Evolutionary conservation across 2,329 filamentous ascomycete genomes (phyloP).

Genomic region (Fusarium camptoceras): DNA sequence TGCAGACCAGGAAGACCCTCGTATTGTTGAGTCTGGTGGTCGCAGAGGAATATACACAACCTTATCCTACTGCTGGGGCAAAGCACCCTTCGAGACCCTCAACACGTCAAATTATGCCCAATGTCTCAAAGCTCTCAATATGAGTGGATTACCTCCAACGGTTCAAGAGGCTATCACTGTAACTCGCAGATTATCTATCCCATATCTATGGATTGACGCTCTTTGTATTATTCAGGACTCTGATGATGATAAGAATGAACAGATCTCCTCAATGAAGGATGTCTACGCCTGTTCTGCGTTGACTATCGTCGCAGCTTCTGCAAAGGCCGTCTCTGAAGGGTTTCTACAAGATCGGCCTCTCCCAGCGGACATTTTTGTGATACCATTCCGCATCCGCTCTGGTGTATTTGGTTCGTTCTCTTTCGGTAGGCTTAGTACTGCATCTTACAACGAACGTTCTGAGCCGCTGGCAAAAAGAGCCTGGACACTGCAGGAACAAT

Average conservation of each 20-base stretch:
- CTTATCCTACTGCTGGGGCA: not conserved
- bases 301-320: not conserved
- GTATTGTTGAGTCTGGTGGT: not conserved
- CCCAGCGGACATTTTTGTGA: not conserved
- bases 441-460: not conserved
- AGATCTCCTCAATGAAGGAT: not conserved
- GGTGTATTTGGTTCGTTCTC: not conserved
- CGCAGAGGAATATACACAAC: not conserved
- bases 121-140: not conserved
- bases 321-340: not conserved
- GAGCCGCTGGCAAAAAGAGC: not conserved
- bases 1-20: not conserved
- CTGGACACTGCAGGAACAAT: not conserved
- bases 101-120: not conserved
- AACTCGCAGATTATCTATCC: not conserved
- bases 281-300: not conserved
- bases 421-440: not conserved
- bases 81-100: not conserved
- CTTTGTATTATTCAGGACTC: not conserved
- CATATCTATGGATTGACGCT: not conserved
- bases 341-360: not conserved
- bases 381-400: not conserved
- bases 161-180: not conserved
- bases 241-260: not conserved
- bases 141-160: not conserved